Conservation (phyloP, 2,329 filamentous ascomycete genomes). For the Colletotrichum plurivorum region DNA sequence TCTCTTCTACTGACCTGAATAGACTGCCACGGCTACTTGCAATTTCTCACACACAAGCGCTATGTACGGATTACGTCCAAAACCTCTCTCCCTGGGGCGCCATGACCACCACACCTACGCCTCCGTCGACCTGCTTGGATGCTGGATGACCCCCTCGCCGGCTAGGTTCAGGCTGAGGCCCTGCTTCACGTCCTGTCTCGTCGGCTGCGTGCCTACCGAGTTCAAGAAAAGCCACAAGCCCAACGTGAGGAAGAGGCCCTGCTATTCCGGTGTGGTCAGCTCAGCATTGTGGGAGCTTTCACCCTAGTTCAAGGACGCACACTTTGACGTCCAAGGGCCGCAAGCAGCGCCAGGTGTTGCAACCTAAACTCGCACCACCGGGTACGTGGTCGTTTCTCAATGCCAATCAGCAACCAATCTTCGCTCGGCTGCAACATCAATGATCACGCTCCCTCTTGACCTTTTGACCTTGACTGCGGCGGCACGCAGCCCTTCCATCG, state of each 20-base stretch:
- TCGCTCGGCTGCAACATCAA: background rate
- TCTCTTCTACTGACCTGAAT: background rate
- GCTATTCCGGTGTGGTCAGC: background rate
- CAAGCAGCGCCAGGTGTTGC: slow-evolving; percentile 19
- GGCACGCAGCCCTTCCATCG: background rate
- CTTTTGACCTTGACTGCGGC: background rate
- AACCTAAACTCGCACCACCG: slow-evolving; percentile 16
- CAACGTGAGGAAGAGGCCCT: background rate
- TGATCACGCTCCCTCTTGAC: background rate
- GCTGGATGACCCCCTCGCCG: background rate
- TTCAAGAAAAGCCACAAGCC: slow-evolving; percentile 15
- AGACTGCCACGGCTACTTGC: background rate
- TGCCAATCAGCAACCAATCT: background rate
- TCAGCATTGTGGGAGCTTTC: slow-evolving; percentile 6
- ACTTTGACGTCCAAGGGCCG: slow-evolving; percentile 12
- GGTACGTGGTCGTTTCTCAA: background rate
- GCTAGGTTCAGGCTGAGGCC: background rate
- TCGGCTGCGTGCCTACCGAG: slow-evolving; percentile 1
- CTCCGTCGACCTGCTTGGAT: too few relatives aligned
- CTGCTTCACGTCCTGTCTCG: background rate
- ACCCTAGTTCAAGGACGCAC: slow-evolving; percentile 3
- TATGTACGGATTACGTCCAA: too few relatives aligned
- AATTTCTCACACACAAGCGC: too few relatives aligned
- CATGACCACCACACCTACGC: too few relatives aligned
- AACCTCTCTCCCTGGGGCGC: too few relatives aligned